phyloP scores from a whole-genome alignment of 169 alveolate species.

The Besnoitia besnoiti region DNA sequence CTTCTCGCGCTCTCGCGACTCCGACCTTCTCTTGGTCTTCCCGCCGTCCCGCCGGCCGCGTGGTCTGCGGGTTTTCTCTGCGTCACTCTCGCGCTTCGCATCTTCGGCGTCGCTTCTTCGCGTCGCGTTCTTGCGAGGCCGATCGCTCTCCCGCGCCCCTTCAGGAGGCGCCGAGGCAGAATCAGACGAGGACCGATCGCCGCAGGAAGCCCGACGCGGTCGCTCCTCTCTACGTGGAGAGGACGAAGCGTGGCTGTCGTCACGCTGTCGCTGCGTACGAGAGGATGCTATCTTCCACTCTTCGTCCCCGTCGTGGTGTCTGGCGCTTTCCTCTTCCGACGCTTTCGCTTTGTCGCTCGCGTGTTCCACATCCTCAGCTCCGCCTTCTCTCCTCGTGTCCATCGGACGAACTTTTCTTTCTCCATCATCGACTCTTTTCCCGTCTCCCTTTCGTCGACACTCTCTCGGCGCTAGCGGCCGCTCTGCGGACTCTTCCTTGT shows the following conservation, averaged over 20 bases:
- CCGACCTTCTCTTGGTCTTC: neutral
- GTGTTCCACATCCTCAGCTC: neutral
- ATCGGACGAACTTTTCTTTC: too few species aligned
- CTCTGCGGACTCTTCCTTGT: too few species aligned
- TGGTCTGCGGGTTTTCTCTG: neutral
- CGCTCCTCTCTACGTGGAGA: neutral
- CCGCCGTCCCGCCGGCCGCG: neutral
- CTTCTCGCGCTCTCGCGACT: neutral
- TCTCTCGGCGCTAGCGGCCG: too few species aligned
- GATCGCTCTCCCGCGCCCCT: too few species aligned
- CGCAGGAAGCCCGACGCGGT: too few species aligned
- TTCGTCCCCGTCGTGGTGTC: neutral
- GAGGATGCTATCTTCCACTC: neutral
- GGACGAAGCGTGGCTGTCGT: too few species aligned
- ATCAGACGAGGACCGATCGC: too few species aligned
- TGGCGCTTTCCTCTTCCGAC: neutral
- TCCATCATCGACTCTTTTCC: too few species aligned
- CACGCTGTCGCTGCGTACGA: neutral
- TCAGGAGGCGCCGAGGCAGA: too few species aligned
- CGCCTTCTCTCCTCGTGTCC: too few species aligned
- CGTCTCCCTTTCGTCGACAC: too few species aligned
- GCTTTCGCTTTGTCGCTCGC: neutral
- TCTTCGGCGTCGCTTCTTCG: neutral
- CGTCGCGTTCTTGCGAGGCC: too few species aligned
- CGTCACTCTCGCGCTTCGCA: neutral